phyloP scores from a whole-genome alignment of 768 basidiomycete genomes.

The Lentinula boryana region DNA sequence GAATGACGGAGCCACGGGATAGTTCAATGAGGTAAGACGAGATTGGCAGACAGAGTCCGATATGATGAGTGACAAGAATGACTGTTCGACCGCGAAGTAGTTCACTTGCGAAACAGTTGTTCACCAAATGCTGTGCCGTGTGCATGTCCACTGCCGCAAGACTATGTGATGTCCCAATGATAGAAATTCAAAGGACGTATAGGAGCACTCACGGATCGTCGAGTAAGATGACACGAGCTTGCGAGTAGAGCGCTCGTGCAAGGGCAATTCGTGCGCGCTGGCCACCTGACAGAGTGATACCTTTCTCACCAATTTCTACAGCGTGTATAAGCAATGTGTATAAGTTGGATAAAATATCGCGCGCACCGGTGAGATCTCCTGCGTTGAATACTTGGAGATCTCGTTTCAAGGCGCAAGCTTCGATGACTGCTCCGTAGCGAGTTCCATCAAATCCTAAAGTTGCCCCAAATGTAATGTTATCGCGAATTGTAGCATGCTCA shows the following conservation, averaged over 20 bases:
- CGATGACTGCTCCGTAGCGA: slow-evolving; percentile 63
- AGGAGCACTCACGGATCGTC: slow-evolving; percentile 53
- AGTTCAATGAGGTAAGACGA: slow-evolving; percentile 67
- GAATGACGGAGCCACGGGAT: slow-evolving; percentile 38
- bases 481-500: slow-evolving; percentile 74
- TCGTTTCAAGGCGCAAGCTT: slow-evolving; percentile 67
- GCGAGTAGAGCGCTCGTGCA: slow-evolving; percentile 76
- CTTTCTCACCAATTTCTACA: slow-evolving; percentile 75
- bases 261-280: slow-evolving; percentile 71
- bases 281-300: slow-evolving; percentile 64
- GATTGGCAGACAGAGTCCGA: slow-evolving; percentile 61
- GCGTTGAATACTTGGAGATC: slow-evolving; percentile 71
- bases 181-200: neutral
- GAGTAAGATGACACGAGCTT: slow-evolving; percentile 58
- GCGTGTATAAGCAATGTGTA: neutral
- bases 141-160: slow-evolving; percentile 75
- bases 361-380: slow-evolving; percentile 68
- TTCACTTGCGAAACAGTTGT: slow-evolving; percentile 54
- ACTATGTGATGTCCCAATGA: slow-evolving; percentile 18
- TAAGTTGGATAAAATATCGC: neutral
- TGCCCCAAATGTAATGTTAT: slow-evolving; percentile 75
- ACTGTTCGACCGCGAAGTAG: slow-evolving; percentile 64
- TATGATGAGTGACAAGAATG: slow-evolving; percentile 81
- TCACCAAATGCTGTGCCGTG: slow-evolving; percentile 65
- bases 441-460: slow-evolving; percentile 49